Evolutionary conservation across 805 yeast species (phyloP).

Genomic region (Yarrowia divulgata): DNA sequence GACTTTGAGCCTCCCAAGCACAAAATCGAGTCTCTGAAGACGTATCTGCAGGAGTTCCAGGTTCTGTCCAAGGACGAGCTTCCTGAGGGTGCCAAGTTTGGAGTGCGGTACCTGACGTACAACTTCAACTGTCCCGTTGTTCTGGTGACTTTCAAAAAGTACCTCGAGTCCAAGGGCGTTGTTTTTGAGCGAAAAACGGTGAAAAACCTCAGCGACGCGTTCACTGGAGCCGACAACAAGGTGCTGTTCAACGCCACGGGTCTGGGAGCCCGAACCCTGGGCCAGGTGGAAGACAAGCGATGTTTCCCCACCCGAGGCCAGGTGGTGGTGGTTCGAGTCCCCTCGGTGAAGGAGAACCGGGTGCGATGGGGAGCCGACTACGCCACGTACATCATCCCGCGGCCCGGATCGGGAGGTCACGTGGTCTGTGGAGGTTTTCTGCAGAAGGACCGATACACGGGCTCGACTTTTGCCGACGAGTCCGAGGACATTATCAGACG

Average conservation of each 20-base stretch:
- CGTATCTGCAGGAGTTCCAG: constrained; percentile 59
- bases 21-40: constrained; percentile 57
- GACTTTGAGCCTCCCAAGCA: constrained; percentile 48
- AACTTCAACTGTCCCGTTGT: constrained; percentile 76
- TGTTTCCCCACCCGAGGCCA: constrained; percentile 83
- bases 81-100: constrained; percentile 63
- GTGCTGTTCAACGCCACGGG: constrained; percentile 81
- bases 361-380: constrained; percentile 61
- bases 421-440: constrained; percentile 78
- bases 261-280: constrained; percentile 66
- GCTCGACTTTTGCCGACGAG: constrained; percentile 63
- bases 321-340: constrained; percentile 74
- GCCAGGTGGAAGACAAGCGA: constrained; percentile 67
- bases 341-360: constrained; percentile 67
- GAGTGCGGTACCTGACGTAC: constrained; percentile 65
- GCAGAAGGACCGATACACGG: constrained; percentile 68
- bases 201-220: constrained; percentile 64
- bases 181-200: constrained; percentile 57
- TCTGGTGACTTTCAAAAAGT: constrained; percentile 56
- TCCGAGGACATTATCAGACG: constrained; percentile 68
- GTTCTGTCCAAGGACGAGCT: constrained; percentile 53
- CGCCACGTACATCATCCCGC: constrained; percentile 75
- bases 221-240: constrained; percentile 47
- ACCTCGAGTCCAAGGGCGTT: constrained; percentile 61
- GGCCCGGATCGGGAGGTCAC: constrained; percentile 71